Conservation (phyloP, 2,329 filamentous ascomycete species). For the Aspergillus sp. region DNA sequence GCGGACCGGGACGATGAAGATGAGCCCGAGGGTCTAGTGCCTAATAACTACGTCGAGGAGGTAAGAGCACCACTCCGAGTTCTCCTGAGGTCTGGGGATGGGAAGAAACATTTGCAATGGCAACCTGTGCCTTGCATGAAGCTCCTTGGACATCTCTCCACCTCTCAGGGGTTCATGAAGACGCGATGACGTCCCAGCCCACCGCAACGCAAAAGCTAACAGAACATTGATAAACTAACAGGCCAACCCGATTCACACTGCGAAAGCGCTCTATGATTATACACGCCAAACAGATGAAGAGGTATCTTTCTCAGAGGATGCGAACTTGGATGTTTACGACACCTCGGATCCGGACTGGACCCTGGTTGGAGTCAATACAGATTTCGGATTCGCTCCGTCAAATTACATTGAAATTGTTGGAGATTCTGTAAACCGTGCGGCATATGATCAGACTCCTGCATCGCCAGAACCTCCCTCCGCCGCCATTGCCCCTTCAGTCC, state of each 20-base stretch:
- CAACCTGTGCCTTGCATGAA: background rate
- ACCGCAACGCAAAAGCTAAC: conserved; percentile 5
- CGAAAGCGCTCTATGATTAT: conserved; percentile 97
- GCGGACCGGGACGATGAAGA: conserved; percentile 81
- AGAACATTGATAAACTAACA: conserved; percentile 34
- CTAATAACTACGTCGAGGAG: conserved; percentile 94
- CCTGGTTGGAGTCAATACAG: conserved; percentile 76
- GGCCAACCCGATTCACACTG: conserved; percentile 67
- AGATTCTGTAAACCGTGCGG: conserved; percentile 28
- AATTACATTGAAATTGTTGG: conserved; percentile 85
- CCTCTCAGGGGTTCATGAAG: conserved; percentile 19
- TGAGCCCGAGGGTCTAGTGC: conserved; percentile 84
- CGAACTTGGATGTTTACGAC: conserved; percentile 80
- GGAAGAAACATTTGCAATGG: background rate
- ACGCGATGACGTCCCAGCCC: conserved; percentile 5
- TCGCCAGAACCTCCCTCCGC: conserved; percentile 22
- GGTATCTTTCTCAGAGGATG: conserved; percentile 90
- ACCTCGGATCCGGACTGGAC: conserved; percentile 95
- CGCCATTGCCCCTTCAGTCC: conserved; percentile 20
- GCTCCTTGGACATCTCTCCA: background rate
- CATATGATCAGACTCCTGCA: conserved; percentile 46
- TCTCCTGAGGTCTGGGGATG: background rate
- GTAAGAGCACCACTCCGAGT: conserved; percentile 52
- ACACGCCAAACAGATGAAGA: conserved; percentile 96
- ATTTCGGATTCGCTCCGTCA: conserved; percentile 91